phyloP scores from a whole-genome alignment of 306 rosid genomes.

The Acacia melanoxylon region DNA sequence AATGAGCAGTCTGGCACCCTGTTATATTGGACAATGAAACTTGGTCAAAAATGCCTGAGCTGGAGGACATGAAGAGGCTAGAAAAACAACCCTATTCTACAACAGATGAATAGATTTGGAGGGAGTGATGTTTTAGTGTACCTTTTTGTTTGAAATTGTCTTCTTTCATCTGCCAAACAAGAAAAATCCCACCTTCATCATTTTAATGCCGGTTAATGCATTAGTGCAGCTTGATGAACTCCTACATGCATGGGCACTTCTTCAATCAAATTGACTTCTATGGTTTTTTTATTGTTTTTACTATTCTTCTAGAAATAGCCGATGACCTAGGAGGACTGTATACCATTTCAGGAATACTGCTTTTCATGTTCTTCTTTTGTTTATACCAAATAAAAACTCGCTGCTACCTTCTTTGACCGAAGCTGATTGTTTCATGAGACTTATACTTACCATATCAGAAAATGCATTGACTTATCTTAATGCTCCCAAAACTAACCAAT shows the following conservation, averaged over 20 bases:
- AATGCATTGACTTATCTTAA: background rate
- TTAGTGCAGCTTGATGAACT: background rate
- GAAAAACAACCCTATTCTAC: background rate
- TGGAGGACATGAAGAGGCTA: background rate
- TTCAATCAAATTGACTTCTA: background rate
- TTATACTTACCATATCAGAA: background rate
- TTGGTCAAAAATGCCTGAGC: background rate
- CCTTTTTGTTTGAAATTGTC: background rate
- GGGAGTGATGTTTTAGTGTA: background rate
- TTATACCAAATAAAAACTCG: background rate
- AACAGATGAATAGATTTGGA: background rate
- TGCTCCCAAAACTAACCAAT: conserved; percentile 21
- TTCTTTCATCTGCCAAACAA: background rate
- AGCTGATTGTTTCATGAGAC: background rate
- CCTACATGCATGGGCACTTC: background rate
- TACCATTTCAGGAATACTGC: background rate
- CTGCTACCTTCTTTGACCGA: background rate
- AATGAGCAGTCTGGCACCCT: background rate
- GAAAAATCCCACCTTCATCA: background rate
- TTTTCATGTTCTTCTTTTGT: background rate
- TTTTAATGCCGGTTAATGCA: background rate
- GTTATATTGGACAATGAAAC: background rate
- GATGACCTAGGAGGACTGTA: background rate
- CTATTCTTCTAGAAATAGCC: background rate
- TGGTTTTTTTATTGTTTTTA: background rate